Percentiles rank a stretch among this genome's conserved stretches.
phyloP scores from a whole-genome alignment of 768 basidiomycete genomes.

The Auricularia sp. region DNA sequence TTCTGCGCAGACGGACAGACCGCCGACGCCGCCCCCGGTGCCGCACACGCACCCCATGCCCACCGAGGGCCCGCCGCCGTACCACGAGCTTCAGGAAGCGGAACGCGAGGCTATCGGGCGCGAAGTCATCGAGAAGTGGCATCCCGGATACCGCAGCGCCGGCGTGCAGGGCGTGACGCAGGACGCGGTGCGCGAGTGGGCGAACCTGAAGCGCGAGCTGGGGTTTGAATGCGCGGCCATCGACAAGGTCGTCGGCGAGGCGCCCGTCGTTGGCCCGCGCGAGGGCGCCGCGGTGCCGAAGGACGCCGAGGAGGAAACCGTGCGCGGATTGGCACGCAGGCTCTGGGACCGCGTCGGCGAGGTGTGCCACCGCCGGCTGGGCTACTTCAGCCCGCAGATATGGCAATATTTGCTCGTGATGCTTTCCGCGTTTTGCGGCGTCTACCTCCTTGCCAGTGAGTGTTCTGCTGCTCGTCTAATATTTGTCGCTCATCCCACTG shows the following conservation, averaged over 20 bases:
- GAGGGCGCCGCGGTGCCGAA: neutral
- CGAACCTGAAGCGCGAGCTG: constrained; percentile 65
- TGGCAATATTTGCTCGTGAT: constrained; percentile 13
- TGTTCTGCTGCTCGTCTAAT: neutral
- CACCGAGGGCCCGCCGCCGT: constrained; percentile 21
- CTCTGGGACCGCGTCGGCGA: neutral
- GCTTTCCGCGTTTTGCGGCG: constrained; percentile 23
- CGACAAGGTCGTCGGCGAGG: constrained; percentile 51
- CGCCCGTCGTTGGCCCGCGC: constrained; percentile 12
- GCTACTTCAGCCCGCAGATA: neutral
- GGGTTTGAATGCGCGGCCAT: constrained; percentile 70
- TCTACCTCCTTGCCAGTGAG: constrained; percentile 19
- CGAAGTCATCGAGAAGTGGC: constrained; percentile 60
- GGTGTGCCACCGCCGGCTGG: neutral
- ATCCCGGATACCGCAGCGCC: constrained; percentile 43
- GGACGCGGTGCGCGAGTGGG: constrained; percentile 68
- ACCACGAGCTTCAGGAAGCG: constrained; percentile 29
- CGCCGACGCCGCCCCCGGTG: constrained; percentile 7
- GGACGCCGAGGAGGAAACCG: neutral
- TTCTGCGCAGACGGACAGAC: constrained; percentile 7
- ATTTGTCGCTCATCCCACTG: constrained; percentile 47
- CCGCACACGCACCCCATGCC: constrained; percentile 13
- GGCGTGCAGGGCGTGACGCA: constrained; percentile 49
- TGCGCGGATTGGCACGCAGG: neutral
- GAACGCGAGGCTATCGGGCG: constrained; percentile 34